Evolutionary conservation across 495 filamentous ascomycete species (phyloP), one percentile per base, ranked within the genome.

Genomic region (Lasiosphaeria miniovina): DNA sequence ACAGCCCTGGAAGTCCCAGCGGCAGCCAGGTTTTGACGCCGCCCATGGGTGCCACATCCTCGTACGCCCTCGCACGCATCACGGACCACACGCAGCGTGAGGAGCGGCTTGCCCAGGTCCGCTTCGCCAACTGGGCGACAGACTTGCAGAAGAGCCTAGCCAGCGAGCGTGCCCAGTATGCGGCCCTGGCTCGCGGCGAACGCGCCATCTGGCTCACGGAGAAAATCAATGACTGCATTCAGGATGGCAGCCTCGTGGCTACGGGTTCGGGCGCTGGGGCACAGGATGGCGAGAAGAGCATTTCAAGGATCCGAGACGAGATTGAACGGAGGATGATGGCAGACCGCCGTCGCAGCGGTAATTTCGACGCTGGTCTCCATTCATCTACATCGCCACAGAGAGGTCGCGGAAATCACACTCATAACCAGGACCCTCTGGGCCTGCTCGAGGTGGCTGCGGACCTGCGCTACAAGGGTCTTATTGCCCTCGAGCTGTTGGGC

Each of bases 71-170:
- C 55, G 86, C 91, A 10, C 79, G 86, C 49, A 78, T 93, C 55
- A 76, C 86, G 36, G 86, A 90, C 60, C 84, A 90, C 66, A 86
- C 86, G 3, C 85, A 88, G 54, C 79, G 83, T 35, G 86, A 94
- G 71, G 86, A 93, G 62, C 80, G 78, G 10, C 74, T 90, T n/a
- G 88, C 90, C 4, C 90, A 91, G 65, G 82, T 96, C 32, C 82
- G 88, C 17, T 79, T 97, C 11, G 88, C 88, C 6, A 90, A 92
- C 66, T 98, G 94, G 94, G 93, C 93, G 9, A 81, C 86, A 1
- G 91, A 96, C 67, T 81, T 98, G 0, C 93, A 97, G 67, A 86
- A 84, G 51, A 92, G 89, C 63, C 75, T 96, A 5, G 82, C 87
- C 32, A 88, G 90, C 46, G 93, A 98, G 71, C 85, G 90, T 9